A percentile compares a stretch with the other conserved stretches of the same genome.
These are phyloP conservation scores for Globisporangium megalacanthum DNA, from an alignment of 352 stramenopile species.

Conservation along the genomic window DNA sequence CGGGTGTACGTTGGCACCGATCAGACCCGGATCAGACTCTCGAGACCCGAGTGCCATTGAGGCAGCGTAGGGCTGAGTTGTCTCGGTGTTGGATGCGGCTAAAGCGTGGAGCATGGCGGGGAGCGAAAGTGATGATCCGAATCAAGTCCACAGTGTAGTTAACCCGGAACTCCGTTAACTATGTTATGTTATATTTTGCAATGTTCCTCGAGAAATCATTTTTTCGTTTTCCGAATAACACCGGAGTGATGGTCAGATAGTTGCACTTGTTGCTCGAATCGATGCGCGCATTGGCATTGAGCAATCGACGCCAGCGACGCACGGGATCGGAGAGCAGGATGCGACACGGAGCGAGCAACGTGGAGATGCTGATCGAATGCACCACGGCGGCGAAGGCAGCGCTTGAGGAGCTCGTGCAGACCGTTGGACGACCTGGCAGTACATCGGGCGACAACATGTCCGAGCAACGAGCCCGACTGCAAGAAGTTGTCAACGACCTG, in stretches of 20 bases:
- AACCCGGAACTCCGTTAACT: no score
- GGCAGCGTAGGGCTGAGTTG: no score
- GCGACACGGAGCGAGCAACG: slow-evolving; percentile 2
- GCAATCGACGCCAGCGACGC: slow-evolving; percentile 1
- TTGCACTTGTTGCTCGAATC: slow-evolving; percentile 4
- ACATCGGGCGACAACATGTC: slow-evolving; percentile 2
- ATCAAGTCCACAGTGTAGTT: no score
- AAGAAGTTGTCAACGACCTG: slow-evolving; percentile 18
- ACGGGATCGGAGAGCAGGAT: background rate
- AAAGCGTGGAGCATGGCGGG: no score
- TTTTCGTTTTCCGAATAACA: no score
- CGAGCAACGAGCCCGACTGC: slow-evolving; percentile 5
- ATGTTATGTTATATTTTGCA: no score
- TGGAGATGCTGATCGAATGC: background rate
- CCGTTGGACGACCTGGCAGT: background rate
- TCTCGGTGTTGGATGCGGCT: no score
- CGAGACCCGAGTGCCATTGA: no score
- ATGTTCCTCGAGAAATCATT: no score
- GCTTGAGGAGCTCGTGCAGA: slow-evolving; percentile 9
- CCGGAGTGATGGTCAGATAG: slow-evolving; percentile 15
- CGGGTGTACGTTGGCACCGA: no score
- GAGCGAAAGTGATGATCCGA: no score
- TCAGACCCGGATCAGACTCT: no score
- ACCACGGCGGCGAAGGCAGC: background rate
- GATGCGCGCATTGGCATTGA: slow-evolving; percentile 2